Base-by-base conservation (phyloP, 1,139 yeast genomes). In the Debaryomyces fabryi region DNA sequence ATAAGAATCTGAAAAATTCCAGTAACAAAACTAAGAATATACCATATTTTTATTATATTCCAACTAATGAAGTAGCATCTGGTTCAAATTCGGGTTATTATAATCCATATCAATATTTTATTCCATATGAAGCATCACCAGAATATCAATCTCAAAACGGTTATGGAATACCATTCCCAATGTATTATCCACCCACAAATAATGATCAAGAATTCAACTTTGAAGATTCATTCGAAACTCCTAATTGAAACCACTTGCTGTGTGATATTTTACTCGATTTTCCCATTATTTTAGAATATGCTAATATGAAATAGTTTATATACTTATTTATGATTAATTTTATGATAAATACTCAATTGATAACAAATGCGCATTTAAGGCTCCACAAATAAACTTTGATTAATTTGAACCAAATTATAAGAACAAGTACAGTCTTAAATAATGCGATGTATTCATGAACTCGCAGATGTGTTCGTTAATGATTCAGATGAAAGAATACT, bases 1-100 rank as follows among this genome's bases (percentile, higher is more conserved):
- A 24, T n/a, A 47, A 50, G 33, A 33, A 15, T 21, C 27, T 29
- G n/a, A 47, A 42, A 42, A 42, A 16, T 27, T 30, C 23, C 25
- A 42, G 29, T 12, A 37, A 36, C 4, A 33, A 45, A 21, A 48
- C 38, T 21, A 44, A 38, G 16, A 49, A 47, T 30, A 50, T 54
- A 13, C 65, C 67, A 7, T 61, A 58, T 40, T 65, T 58, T 46
- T 63, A 62, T 51, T 63, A 63, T 49, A 54, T 64, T 23, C 68
- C 68, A 13, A 53, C 49, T 33, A 48, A 48, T 32, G 62, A 53
- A 32, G 39, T 50, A 21, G 50, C 52, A 13, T 42, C 53, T 23
- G 50, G 50, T 20, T 34, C 42, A 13, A 37, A 25, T 15, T 37
- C 48, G 2, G 46, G 42, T 10, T 61, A 54, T 45, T 62, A 58